phyloP scores from a whole-genome alignment of 805 yeast species.

The Blastobotrys chiropterorum region DNA sequence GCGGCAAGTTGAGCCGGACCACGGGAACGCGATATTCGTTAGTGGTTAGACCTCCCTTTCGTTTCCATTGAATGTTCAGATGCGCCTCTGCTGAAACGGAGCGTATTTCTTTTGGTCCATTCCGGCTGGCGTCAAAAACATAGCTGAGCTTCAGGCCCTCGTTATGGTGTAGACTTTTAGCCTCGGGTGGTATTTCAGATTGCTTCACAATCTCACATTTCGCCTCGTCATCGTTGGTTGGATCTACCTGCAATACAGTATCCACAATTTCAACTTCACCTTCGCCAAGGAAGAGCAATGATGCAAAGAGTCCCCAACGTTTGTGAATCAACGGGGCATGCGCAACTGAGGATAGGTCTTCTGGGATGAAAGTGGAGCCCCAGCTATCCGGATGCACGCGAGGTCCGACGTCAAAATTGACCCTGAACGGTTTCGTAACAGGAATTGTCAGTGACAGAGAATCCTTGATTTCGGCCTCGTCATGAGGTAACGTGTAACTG shows the following conservation, averaged over 20 bases:
- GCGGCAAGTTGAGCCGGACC: slow-evolving; percentile 52
- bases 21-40: slow-evolving; percentile 27
- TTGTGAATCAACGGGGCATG: slow-evolving; percentile 28
- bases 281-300: slow-evolving; percentile 22
- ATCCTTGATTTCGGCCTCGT: slow-evolving; percentile 20
- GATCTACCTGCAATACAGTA: slow-evolving; percentile 17
- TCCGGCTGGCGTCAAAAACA: slow-evolving; percentile 16
- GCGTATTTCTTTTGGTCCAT: slow-evolving; percentile 17
- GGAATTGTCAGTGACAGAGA: slow-evolving; percentile 24
- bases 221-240: slow-evolving; percentile 17
- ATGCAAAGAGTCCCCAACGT: slow-evolving; percentile 31
- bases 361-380: slow-evolving; percentile 34
- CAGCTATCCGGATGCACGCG: slow-evolving; percentile 28
- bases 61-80: slow-evolving; percentile 29
- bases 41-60: slow-evolving; percentile 10
- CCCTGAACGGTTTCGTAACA: slow-evolving; percentile 32
- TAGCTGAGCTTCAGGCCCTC: slow-evolving; percentile 12
- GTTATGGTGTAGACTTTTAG: slow-evolving; percentile 14
- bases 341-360: slow-evolving; percentile 6
- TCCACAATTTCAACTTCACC: slow-evolving; percentile 20
- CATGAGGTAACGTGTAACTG: neutral
- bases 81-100: slow-evolving; percentile 24
- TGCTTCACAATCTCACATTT: slow-evolving; percentile 13
- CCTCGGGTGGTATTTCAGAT: slow-evolving; percentile 8
- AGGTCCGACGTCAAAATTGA: slow-evolving; percentile 32